These are phyloP conservation scores for Paramecium octaurelia DNA, from an alignment of 73 alveolate species.

Conservation along the genomic window DNA sequence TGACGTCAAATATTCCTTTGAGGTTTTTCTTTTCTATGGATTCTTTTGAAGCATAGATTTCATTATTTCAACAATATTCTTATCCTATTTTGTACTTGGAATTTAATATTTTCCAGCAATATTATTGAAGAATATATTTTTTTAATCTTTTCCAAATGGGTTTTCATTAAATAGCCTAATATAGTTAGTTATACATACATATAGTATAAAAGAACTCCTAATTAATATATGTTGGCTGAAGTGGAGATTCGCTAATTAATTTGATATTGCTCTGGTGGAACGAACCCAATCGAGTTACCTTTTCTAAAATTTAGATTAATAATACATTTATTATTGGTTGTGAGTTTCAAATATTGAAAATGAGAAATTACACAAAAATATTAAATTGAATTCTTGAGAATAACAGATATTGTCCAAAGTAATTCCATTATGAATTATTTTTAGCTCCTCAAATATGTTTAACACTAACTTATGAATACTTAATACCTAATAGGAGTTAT, in stretches of 20 bases:
- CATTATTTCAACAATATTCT: background rate
- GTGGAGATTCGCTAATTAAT: background rate
- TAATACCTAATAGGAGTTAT: background rate
- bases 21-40: background rate
- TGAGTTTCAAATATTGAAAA: background rate
- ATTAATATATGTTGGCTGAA: background rate
- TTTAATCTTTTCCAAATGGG: background rate
- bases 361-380: background rate
- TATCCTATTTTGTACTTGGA: background rate
- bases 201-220: background rate
- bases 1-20: background rate
- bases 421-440: conserved; percentile 9
- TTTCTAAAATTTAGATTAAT: background rate
- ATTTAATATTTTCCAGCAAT: background rate
- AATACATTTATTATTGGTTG: background rate
- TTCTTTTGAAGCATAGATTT: background rate
- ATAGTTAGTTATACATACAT: background rate
- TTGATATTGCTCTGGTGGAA: background rate
- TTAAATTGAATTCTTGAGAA: background rate
- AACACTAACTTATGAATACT: background rate
- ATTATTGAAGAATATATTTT: background rate
- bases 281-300: background rate
- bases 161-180: background rate
- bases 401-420: background rate
- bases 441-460: background rate